Base-by-base conservation (phyloP, 306 rosid genomes). In the Rosa rugosa region DNA sequence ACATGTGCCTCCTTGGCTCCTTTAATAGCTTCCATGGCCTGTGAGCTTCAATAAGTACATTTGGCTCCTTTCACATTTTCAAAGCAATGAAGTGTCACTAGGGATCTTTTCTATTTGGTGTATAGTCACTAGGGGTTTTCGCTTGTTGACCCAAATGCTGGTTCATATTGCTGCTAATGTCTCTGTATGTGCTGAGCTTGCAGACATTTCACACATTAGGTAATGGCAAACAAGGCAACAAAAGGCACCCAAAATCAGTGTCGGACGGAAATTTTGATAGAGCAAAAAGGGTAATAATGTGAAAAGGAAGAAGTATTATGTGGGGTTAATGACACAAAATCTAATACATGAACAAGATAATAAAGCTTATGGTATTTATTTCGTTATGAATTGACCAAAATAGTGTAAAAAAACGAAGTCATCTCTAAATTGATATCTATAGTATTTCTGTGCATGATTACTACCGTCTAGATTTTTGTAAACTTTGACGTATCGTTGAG, bases 81-180 rank as follows among this genome's bases (percentile, higher is more conserved):
- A 63, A 25, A 75, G 14, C 42, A 38, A 18, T 67, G 71, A 66
- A 66, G 71, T 17, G 71, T 66, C 25, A 18, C 47, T 38, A 13
- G 69, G 42, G 40, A 64, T 64, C 9, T 11, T 34, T 63, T 63
- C 44, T 11, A 2, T 64, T 67, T 38, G 49, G 49, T 67, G 16
- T 9, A 67, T 17, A 18, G 49, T 67, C 27, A 18, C 3, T 18
- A 8, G 13, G 0, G 18, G 49, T 36, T 17, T 64, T 64, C 44
- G 5, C 22, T 17, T 64, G 69, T 67, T 40, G 71, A 38, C 71
- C 71, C 31, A 8, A 67, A 20, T 40, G 46, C 71, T 40, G 46
- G 71, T 40, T 67, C 71, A 67, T 49, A 67, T 67, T 40, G 47
- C 47, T 40, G 71, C 14, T 67, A 17, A 14, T 11, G 49, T 67